phyloP scores from a whole-genome alignment of 345 rosid species.

The Sisymbrium irio region DNA sequence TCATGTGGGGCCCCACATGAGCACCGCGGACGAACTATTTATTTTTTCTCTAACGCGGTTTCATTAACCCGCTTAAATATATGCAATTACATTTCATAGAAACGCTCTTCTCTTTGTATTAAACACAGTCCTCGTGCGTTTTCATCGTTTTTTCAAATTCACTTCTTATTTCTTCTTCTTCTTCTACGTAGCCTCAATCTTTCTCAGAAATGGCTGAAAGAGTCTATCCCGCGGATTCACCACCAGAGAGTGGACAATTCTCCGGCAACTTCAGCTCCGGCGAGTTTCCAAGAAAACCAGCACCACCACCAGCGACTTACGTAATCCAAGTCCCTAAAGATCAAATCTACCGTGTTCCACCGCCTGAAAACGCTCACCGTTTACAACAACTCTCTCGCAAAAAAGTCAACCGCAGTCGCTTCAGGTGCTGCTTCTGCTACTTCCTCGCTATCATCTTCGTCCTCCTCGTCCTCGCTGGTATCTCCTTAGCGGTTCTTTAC shows the following conservation, averaged over 20 bases:
- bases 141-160: not conserved
- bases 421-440: constrained; percentile 51
- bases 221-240: constrained; percentile 36
- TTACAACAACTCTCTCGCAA: constrained; percentile 51
- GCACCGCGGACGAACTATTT: constrained; percentile 11
- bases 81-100: not conserved
- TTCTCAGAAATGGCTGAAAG: constrained; percentile 33
- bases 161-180: not conserved
- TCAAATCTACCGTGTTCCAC: constrained; percentile 84
- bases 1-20: not conserved
- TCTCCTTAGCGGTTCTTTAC: constrained; percentile 54
- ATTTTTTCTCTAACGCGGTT: not conserved
- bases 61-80: constrained; percentile 1
- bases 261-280: constrained; percentile 43
- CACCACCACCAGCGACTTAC: constrained; percentile 63
- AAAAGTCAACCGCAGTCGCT: constrained; percentile 31
- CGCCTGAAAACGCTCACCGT: constrained; percentile 73
- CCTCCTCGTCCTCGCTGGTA: constrained; percentile 44
- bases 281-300: constrained; percentile 38
- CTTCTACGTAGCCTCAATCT: not conserved
- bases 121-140: not conserved
- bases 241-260: constrained; percentile 32
- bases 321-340: constrained; percentile 85
- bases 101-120: constrained; percentile 13
- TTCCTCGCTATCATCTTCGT: constrained; percentile 32